Evolutionary conservation across 176 grass and related monocot genomes (phyloP).

Genomic region (Dactylis glomerata): DNA sequence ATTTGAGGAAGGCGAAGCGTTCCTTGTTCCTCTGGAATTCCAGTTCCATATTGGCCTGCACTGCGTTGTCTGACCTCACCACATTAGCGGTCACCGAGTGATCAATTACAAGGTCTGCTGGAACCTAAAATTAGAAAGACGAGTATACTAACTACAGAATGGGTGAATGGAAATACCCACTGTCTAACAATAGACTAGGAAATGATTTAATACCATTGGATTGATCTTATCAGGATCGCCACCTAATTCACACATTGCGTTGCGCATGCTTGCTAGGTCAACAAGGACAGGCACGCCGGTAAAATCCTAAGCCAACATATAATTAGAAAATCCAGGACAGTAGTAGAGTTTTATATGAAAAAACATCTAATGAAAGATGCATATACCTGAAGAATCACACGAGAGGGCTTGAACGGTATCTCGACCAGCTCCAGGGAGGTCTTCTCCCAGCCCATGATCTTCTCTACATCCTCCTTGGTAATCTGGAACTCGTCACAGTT

Average conservation of each 20-base stretch:
- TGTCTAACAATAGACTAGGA: not conserved
- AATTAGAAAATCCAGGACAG: not conserved
- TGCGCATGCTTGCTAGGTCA: not conserved
- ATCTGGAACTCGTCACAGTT: not conserved
- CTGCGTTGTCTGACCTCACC: constrained; percentile 54
- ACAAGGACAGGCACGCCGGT: not conserved
- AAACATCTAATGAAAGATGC: not conserved
- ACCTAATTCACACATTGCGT: not conserved
- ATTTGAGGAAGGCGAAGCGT: constrained; percentile 67
- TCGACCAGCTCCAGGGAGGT: not conserved
- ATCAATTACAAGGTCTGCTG: constrained; percentile 56
- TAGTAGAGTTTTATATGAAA: not conserved
- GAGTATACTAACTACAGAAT: not conserved
- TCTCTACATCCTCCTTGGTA: not conserved
- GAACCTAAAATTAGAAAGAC: not conserved
- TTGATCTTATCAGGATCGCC: not conserved
- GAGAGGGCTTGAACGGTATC: not conserved
- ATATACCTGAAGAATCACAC: not conserved
- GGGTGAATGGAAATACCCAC: not conserved
- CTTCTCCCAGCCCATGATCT: not conserved
- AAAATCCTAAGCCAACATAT: not conserved
- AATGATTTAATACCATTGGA: not conserved
- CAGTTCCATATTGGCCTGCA: constrained; percentile 61
- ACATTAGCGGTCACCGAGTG: constrained; percentile 79
- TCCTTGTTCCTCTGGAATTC: constrained; percentile 68